These are phyloP conservation scores for Tricholoma matsutake DNA, from an alignment of 768 basidiomycete genomes.

Conservation along the genomic window DNA sequence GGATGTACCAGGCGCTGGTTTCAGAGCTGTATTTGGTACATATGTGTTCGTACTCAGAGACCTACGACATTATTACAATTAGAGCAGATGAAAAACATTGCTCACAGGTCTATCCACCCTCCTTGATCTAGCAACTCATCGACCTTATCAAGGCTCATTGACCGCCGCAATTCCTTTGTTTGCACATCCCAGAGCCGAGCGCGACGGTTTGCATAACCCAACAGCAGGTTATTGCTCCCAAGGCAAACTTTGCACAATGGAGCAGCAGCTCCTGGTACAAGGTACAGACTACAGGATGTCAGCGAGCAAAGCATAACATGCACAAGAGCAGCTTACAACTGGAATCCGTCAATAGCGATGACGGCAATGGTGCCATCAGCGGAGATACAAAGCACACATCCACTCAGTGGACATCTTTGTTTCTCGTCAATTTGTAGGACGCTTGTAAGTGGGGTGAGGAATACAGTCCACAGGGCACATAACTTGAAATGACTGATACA, in stretches of 20 bases:
- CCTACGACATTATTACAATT: conserved; percentile 8
- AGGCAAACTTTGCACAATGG: conserved; percentile 63
- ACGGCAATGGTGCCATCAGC: conserved; percentile 80
- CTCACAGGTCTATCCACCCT: conserved; percentile 74
- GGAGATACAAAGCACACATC: conserved; percentile 70
- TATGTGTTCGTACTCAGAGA: conserved; percentile 15
- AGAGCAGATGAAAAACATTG: not conserved
- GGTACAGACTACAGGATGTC: conserved; percentile 52
- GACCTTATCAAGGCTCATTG: conserved; percentile 73
- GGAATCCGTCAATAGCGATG: conserved; percentile 69
- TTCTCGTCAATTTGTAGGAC: conserved; percentile 57
- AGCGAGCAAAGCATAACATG: not conserved
- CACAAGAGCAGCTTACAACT: conserved; percentile 55
- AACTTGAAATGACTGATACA: conserved; percentile 55
- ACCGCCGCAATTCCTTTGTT: conserved; percentile 81
- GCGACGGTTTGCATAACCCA: conserved; percentile 72
- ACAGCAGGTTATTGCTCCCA: conserved; percentile 64
- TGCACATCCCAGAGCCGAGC: conserved; percentile 87
- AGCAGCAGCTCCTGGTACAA: conserved; percentile 79
- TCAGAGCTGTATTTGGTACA: conserved; percentile 25
- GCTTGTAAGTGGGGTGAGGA: conserved; percentile 58
- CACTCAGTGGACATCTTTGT: conserved; percentile 53
- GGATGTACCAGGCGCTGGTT: conserved; percentile 16
- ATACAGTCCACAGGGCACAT: conserved; percentile 70
- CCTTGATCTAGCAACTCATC: conserved; percentile 69